A percentile compares a stretch with the other conserved stretches of the same genome.
These are phyloP conservation scores for Rhododendron molle DNA, from an alignment of 148 eudicot species.

Conservation along the genomic window DNA sequence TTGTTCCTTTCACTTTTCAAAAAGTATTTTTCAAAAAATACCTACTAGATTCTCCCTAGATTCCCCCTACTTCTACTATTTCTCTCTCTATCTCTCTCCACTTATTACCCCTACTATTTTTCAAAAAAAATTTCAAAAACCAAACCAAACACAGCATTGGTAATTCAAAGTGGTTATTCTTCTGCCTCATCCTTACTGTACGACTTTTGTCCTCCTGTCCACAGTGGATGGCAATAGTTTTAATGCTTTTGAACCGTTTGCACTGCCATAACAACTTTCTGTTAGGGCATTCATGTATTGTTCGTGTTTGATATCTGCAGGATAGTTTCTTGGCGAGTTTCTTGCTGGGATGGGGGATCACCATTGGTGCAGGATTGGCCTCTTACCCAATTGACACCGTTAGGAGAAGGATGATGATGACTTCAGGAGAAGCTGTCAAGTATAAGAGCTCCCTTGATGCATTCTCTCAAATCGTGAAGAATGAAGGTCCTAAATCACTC, in stretches of 20 bases:
- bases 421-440: constrained; percentile 66
- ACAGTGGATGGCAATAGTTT: background rate
- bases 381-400: constrained; percentile 64
- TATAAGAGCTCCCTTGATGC: constrained; percentile 66
- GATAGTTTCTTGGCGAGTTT: constrained; percentile 75
- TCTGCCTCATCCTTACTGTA: background rate
- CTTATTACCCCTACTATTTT: no score
- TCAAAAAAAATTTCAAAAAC: no score
- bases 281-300: background rate
- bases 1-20: no score
- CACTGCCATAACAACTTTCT: background rate
- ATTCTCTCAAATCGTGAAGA: constrained; percentile 49
- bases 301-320: constrained; percentile 26
- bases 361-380: constrained; percentile 62
- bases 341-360: constrained; percentile 63
- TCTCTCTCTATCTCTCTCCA: no score
- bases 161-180: background rate
- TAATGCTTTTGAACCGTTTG: background rate
- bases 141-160: no score
- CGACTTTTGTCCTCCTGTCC: background rate
- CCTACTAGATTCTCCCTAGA: no score
- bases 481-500: constrained; percentile 55
- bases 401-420: constrained; percentile 79
- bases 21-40: no score
- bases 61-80: no score